Evolutionary conservation across 257 asterid genomes (phyloP).

Genomic region (Gentiana macrophylla): DNA sequence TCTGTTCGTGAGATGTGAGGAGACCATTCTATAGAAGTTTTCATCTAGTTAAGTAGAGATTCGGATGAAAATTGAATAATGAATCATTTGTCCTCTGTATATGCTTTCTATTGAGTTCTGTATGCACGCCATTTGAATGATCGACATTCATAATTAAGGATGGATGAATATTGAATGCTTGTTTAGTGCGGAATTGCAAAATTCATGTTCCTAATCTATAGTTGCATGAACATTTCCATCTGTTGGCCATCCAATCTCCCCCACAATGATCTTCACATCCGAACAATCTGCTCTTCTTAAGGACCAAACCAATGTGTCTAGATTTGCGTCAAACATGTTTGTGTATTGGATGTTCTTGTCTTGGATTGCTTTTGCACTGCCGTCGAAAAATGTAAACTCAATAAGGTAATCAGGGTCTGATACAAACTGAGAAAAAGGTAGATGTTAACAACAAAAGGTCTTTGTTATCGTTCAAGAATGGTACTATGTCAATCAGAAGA

Average conservation of each 20-base stretch:
- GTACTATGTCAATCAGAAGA: constrained; percentile 12
- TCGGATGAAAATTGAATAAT: too few relatives aligned
- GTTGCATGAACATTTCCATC: constrained; percentile 25
- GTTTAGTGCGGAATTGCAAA: too few relatives aligned
- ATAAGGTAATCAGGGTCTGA: constrained; percentile 11
- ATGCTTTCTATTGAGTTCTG: too few relatives aligned
- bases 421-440: constrained; percentile 26
- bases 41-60: too few relatives aligned
- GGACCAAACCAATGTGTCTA: constrained; percentile 29
- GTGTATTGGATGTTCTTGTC: constrained; percentile 22
- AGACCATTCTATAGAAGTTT: too few relatives aligned
- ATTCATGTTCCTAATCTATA: too few relatives aligned
- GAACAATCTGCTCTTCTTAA: constrained; percentile 26
- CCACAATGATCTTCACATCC: constrained; percentile 18
- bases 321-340: constrained; percentile 32
- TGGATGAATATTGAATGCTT: too few relatives aligned
- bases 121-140: too few relatives aligned
- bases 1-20: too few relatives aligned
- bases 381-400: constrained; percentile 29
- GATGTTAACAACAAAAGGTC: constrained; percentile 27
- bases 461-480: constrained; percentile 4
- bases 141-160: too few relatives aligned
- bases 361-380: constrained; percentile 7
- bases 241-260: constrained; percentile 62
- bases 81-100: too few relatives aligned